These are phyloP conservation scores for Vitis amurensis DNA, from an alignment of 164 flowering plant species.

Conservation along the genomic window DNA sequence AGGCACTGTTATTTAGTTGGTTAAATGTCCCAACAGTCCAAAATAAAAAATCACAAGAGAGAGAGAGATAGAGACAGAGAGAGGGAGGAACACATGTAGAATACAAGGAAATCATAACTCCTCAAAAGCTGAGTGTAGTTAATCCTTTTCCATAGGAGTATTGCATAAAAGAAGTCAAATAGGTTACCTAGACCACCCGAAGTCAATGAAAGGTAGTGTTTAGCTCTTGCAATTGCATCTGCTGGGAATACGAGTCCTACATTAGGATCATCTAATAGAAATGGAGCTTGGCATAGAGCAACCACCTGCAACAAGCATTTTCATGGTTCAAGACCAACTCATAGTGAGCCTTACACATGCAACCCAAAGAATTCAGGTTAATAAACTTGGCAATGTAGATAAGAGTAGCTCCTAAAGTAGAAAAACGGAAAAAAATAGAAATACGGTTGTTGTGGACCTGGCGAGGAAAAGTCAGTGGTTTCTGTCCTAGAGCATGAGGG, in stretches of 20 bases:
- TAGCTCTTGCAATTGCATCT: slow-evolving; percentile 95
- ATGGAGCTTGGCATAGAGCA: slow-evolving; percentile 99
- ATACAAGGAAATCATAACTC: too few relatives aligned
- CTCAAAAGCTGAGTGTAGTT: too few relatives aligned
- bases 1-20: not conserved
- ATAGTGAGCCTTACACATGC: not conserved
- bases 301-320: slow-evolving; percentile 60
- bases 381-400: not conserved
- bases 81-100: too few relatives aligned
- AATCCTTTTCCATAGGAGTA: too few relatives aligned
- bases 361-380: not conserved
- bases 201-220: slow-evolving; percentile 81
- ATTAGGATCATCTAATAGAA: slow-evolving; percentile 92
- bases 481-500: slow-evolving; percentile 98
- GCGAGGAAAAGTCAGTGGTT: slow-evolving; percentile 93
- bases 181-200: slow-evolving; percentile 89
- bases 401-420: not conserved
- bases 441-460: slow-evolving; percentile 46
- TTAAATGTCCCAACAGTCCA: not conserved
- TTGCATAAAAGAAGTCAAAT: not conserved
- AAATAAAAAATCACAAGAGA: not conserved
- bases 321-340: slow-evolving; percentile 9
- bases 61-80: not conserved
- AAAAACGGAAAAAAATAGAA: not conserved
- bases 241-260: slow-evolving; percentile 94